Evolutionary conservation across 306 rosid genomes (phyloP).

Genomic region (Datisca glomerata): DNA sequence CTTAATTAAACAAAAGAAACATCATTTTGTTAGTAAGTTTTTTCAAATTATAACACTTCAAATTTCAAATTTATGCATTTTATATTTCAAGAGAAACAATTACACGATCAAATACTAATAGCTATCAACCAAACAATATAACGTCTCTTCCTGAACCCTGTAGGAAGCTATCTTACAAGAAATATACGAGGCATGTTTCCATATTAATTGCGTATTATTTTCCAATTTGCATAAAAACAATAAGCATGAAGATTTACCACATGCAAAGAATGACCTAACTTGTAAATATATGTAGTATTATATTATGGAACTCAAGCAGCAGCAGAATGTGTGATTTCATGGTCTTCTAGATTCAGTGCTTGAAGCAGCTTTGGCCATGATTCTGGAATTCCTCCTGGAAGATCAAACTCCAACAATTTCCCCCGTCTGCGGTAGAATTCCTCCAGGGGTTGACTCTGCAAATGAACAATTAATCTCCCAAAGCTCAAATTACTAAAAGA

Average conservation of each 20-base stretch:
- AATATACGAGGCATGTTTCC: neutral
- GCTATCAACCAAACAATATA: no score
- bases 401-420: slow-evolving; percentile 33
- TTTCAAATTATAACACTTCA: no score
- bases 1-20: no score
- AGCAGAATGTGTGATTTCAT: slow-evolving; percentile 18
- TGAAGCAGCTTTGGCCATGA: slow-evolving; percentile 45
- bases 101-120: no score
- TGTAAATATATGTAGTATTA: slow-evolving; percentile 2
- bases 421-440: slow-evolving; percentile 32
- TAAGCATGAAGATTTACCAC: slow-evolving; percentile 4
- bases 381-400: slow-evolving; percentile 44
- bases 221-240: slow-evolving; percentile 1
- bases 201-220: slow-evolving; percentile 10
- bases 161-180: slow-evolving; percentile 4
- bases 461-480: neutral
- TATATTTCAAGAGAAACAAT: no score
- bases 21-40: no score
- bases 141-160: no score
- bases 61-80: no score
- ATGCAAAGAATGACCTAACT: slow-evolving; percentile 24
- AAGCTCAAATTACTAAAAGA: neutral
- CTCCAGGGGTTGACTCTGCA: slow-evolving; percentile 39
- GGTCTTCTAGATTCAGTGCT: slow-evolving; percentile 34
- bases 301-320: slow-evolving; percentile 21